These are phyloP conservation scores for Lichina pygmaea DNA, from an alignment of 495 filamentous ascomycete species.

Conservation along the genomic window DNA sequence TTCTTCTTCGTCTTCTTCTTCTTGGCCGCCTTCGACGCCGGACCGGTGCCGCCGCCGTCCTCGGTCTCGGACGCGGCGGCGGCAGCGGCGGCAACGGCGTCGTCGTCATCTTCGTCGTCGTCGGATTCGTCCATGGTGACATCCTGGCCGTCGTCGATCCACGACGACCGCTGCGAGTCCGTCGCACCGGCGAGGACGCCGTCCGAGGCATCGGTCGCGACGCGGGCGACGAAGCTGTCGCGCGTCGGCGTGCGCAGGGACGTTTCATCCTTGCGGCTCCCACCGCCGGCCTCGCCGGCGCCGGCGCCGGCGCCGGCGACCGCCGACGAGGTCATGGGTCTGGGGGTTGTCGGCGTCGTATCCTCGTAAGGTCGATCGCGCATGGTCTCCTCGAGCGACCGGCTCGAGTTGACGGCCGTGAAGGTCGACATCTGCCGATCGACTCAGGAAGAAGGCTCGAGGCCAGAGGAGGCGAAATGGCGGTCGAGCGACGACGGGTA, in stretches of 20 bases:
- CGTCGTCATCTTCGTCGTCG: neutral
- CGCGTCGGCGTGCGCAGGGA: neutral
- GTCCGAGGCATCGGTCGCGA: neutral
- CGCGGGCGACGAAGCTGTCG: neutral
- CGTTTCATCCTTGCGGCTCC: neutral
- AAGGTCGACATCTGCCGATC: too few species aligned
- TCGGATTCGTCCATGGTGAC: neutral
- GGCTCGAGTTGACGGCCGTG: too few species aligned
- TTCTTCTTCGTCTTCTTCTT: slow-evolving; percentile 64
- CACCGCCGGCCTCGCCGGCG: too few species aligned
- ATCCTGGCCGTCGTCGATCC: neutral
- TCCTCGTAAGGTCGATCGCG: neutral
- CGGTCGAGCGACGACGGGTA: too few species aligned
- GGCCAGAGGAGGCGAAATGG: too few species aligned
- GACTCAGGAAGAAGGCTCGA: too few species aligned
- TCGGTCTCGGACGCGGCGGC: neutral
- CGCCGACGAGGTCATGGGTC: too few species aligned
- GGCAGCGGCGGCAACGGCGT: neutral
- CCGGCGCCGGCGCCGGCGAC: too few species aligned
- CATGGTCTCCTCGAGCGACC: neutral
- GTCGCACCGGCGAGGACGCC: neutral
- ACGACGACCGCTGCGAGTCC: neutral
- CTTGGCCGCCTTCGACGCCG: neutral
- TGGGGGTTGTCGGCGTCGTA: too few species aligned
- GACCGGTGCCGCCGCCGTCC: neutral